phyloP scores from a whole-genome alignment of 495 filamentous ascomycete genomes.

The Astrothelium macrocarpum region DNA sequence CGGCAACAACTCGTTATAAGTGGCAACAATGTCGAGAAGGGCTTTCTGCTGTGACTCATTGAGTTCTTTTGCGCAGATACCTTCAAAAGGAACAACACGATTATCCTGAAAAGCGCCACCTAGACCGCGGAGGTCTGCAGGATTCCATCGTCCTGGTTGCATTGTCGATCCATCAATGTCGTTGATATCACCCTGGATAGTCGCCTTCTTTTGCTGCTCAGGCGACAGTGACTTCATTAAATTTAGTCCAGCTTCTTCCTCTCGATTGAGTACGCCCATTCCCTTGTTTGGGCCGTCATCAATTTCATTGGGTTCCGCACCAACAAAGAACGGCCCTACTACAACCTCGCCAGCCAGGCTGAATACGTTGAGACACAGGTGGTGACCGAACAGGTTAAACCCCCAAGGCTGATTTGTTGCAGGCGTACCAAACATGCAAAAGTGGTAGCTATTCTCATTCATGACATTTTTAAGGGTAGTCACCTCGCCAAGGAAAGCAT shows the following conservation, averaged over 20 bases:
- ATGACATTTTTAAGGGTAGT: conserved; percentile 50
- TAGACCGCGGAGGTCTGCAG: conserved; percentile 27
- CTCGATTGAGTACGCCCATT: conserved; percentile 53
- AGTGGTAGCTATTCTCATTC: conserved; percentile 69
- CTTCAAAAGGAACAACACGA: conserved; percentile 64
- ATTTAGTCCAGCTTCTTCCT: conserved; percentile 50
- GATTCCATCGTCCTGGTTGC: conserved; percentile 16
- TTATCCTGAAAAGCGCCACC: conserved; percentile 71
- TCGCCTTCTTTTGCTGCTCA: conserved; percentile 46
- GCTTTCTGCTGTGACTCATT: conserved; percentile 39
- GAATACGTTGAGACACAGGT: conserved; percentile 61
- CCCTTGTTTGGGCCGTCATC: conserved; percentile 53
- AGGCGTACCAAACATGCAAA: conserved; percentile 51
- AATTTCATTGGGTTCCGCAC: conserved; percentile 67
- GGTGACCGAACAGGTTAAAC: conserved; percentile 67
- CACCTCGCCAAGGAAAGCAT: conserved; percentile 66
- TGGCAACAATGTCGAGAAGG: conserved; percentile 45
- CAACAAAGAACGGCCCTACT: conserved; percentile 61
- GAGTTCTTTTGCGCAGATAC: conserved; percentile 42
- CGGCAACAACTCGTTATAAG: conserved; percentile 59
- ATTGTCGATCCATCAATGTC: conserved; percentile 18
- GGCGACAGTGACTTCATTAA: conserved; percentile 56
- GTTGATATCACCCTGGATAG: conserved; percentile 52
- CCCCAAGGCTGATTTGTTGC: conserved; percentile 52
- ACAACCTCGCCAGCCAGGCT: conserved; percentile 51